phyloP scores from a whole-genome alignment of 257 asterid genomes.

The Solanum appendiculatum region DNA sequence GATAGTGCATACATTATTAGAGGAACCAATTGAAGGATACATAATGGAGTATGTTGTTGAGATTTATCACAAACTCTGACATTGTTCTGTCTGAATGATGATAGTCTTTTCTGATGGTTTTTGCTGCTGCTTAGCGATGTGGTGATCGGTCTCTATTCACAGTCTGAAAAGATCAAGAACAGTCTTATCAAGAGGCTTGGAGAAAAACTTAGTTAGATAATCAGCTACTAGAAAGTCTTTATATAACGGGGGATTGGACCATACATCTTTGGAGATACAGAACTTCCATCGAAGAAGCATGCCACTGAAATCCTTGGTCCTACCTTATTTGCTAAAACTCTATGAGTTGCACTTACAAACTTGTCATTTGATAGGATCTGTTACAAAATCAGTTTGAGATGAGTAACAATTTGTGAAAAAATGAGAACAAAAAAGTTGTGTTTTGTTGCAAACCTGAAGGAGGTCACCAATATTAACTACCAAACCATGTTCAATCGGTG shows the following conservation, averaged over 20 bases:
- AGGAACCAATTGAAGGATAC: too few relatives aligned
- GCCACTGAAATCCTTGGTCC: constrained; percentile 76
- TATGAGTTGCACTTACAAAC: constrained; percentile 49
- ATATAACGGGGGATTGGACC: constrained; percentile 36
- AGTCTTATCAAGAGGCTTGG: constrained; percentile 28
- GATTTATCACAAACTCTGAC: too few relatives aligned
- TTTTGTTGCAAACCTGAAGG: background rate
- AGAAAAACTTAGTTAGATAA: constrained; percentile 23
- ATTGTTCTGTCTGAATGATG: too few relatives aligned
- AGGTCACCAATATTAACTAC: too few relatives aligned
- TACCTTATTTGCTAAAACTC: constrained; percentile 44
- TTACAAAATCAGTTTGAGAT: background rate
- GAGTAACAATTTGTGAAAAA: background rate
- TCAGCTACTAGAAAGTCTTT: constrained; percentile 38
- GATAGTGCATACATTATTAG: too few relatives aligned
- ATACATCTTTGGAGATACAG: constrained; percentile 16
- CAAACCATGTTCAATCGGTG: too few relatives aligned
- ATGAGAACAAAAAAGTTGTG: background rate
- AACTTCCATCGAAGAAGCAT: constrained; percentile 37
- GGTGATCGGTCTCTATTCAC: background rate
- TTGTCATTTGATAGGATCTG: constrained; percentile 57
- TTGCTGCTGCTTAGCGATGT: too few relatives aligned
- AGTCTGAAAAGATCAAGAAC: constrained; percentile 42
- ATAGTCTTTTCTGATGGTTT: too few relatives aligned
- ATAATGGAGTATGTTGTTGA: too few relatives aligned